Evolutionary conservation across 371 early-diverging fungal species (phyloP).

Genomic region (Cokeromyces recurvatus): DNA sequence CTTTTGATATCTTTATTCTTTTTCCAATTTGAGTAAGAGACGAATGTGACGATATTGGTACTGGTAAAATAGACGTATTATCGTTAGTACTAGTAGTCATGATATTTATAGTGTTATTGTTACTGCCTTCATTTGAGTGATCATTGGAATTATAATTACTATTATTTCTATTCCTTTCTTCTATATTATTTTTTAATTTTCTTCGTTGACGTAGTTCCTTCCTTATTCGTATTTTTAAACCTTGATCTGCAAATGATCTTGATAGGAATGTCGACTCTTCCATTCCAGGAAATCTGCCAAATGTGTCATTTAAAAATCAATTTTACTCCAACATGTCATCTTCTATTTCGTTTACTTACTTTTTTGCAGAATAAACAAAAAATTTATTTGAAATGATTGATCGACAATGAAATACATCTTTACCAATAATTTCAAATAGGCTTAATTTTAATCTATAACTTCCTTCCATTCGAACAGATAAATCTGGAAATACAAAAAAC

Average conservation of each 20-base stretch:
- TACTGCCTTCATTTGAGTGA: too few relatives aligned
- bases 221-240: conserved; percentile 89
- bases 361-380: conserved; percentile 87
- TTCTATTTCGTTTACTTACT: too few relatives aligned
- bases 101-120: too few relatives aligned
- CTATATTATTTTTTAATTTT: conserved; percentile 11
- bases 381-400: conserved; percentile 75
- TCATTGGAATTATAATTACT: too few relatives aligned
- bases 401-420: conserved; percentile 76
- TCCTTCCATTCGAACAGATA: conserved; percentile 91
- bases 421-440: conserved; percentile 82
- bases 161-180: neutral
- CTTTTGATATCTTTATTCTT: too few relatives aligned
- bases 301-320: neutral
- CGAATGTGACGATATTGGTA: too few relatives aligned
- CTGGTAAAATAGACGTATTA: too few relatives aligned
- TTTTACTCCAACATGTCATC: too few relatives aligned
- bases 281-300: conserved; percentile 84
- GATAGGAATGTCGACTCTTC: conserved; percentile 89
- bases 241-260: conserved; percentile 91
- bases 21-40: too few relatives aligned
- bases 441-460: conserved; percentile 84
- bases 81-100: too few relatives aligned
- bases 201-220: conserved; percentile 54
- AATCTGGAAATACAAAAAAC: conserved; percentile 95